Evolutionary conservation across 2,329 filamentous ascomycete genomes (phyloP).

Genomic region (Aureobasidium subglaciale): DNA sequence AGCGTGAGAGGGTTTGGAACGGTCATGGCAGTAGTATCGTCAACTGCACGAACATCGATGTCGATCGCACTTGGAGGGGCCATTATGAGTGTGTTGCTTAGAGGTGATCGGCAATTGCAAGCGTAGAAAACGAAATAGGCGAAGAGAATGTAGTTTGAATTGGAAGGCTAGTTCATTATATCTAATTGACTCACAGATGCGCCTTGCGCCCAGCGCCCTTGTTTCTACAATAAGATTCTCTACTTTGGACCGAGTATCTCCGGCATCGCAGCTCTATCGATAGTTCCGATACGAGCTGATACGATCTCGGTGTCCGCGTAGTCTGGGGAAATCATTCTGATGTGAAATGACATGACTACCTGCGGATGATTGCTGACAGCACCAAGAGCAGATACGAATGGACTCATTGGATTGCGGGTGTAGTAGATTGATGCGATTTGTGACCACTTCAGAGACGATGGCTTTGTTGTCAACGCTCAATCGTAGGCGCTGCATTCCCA

Average conservation of each 20-base stretch:
- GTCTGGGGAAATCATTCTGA: not conserved
- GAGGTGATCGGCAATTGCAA: not conserved
- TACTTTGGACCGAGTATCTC: not conserved
- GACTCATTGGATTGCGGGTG: no score
- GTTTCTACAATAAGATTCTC: not conserved
- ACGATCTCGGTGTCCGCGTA: constrained; percentile 6
- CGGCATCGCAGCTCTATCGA: constrained; percentile 8
- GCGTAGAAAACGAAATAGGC: not conserved
- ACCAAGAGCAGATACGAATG: no score
- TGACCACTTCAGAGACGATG: no score
- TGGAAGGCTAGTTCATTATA: not conserved
- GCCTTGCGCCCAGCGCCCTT: constrained; percentile 8
- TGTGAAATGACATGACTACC: no score
- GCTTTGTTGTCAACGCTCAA: no score
- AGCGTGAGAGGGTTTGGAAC: constrained; percentile 51
- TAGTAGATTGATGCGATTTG: no score
- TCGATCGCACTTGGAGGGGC: constrained; percentile 12
- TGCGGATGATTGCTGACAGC: no score
- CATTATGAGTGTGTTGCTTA: not conserved
- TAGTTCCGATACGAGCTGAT: not conserved
- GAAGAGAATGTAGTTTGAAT: not conserved
- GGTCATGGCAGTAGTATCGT: constrained; percentile 30
- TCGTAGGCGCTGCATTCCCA: no score
- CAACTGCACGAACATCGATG: constrained; percentile 7
- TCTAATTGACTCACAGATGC: constrained; percentile 1